A percentile compares a stretch with the other conserved stretches of the same genome.
phyloP scores from a whole-genome alignment of 78 protist genomes.

The Cavenderia fasciculata region DNA sequence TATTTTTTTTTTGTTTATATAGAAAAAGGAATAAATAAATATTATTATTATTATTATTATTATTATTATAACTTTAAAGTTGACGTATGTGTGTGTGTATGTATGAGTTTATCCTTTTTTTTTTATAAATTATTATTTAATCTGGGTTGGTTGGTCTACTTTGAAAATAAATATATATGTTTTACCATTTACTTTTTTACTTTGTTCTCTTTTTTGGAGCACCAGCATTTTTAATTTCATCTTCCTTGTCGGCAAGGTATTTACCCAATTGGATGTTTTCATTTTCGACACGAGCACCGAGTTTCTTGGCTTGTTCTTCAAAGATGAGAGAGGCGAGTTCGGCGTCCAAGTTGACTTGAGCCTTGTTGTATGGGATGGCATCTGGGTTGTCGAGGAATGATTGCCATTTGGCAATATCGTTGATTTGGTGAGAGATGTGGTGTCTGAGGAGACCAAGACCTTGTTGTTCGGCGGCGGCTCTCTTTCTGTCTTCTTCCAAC shows the following conservation, averaged over 20 bases:
- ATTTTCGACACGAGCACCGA: constrained; percentile 44
- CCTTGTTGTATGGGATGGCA: constrained; percentile 47
- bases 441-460: constrained; percentile 62
- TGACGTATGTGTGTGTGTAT: no score
- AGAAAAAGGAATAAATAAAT: no score
- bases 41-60: no score
- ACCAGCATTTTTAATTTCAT: constrained; percentile 12
- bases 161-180: no score
- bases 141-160: no score
- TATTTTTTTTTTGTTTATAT: no score
- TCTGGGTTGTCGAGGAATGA: constrained; percentile 69
- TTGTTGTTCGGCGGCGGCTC: constrained; percentile 71
- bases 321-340: constrained; percentile 36
- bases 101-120: no score
- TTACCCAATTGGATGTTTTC: constrained; percentile 47
- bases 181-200: no score
- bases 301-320: constrained; percentile 74
- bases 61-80: no score
- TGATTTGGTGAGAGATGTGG: constrained; percentile 57
- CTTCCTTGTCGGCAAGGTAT: constrained; percentile 40
- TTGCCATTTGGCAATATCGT: constrained; percentile 75
- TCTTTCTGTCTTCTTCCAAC: constrained; percentile 70
- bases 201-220: constrained; percentile 41
- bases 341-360: constrained; percentile 47
- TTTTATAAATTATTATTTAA: no score